These are phyloP conservation scores for Brettanomyces bruxellensis DNA, from an alignment of 805 yeast species.

Conservation along the genomic window DNA sequence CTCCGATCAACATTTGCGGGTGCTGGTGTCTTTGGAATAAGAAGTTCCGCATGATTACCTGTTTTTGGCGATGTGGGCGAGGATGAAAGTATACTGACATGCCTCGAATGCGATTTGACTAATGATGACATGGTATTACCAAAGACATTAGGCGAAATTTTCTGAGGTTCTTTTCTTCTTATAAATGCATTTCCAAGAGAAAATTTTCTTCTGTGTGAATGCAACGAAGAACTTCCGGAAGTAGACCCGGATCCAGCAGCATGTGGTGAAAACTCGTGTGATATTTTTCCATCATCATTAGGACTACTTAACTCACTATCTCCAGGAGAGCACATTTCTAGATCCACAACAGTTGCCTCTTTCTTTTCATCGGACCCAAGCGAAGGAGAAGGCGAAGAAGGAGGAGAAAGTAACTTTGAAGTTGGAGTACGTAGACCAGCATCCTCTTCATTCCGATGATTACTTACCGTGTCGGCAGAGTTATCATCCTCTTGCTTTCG, in stretches of 20 bases:
- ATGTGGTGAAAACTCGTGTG: background rate
- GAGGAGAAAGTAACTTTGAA: background rate
- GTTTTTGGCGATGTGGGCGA: background rate
- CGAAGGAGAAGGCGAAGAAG: background rate
- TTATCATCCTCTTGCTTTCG: background rate
- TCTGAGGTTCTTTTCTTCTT: constrained; percentile 33
- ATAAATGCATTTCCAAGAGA: constrained; percentile 52
- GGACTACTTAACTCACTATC: background rate
- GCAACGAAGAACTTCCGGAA: background rate
- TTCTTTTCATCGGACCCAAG: background rate
- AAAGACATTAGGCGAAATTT: background rate
- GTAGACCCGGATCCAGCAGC: constrained; percentile 1
- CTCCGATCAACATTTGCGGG: constrained; percentile 26
- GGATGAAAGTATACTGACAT: background rate
- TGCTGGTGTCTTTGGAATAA: constrained; percentile 30
- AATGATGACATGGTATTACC: background rate
- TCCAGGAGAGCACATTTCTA: constrained; percentile 1
- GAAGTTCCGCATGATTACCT: constrained; percentile 29
- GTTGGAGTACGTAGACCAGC: background rate
- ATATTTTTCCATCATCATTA: background rate
- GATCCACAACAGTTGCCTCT: background rate
- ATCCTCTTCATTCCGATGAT: background rate
- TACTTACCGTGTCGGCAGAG: background rate
- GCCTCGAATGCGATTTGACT: too few species aligned
- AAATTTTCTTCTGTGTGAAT: constrained; percentile 47